Evolutionary conservation across 2,329 filamentous ascomycete species (phyloP), one percentile per base, ranked within the genome.

Genomic region (Ceratocystis alfenasii): DNA sequence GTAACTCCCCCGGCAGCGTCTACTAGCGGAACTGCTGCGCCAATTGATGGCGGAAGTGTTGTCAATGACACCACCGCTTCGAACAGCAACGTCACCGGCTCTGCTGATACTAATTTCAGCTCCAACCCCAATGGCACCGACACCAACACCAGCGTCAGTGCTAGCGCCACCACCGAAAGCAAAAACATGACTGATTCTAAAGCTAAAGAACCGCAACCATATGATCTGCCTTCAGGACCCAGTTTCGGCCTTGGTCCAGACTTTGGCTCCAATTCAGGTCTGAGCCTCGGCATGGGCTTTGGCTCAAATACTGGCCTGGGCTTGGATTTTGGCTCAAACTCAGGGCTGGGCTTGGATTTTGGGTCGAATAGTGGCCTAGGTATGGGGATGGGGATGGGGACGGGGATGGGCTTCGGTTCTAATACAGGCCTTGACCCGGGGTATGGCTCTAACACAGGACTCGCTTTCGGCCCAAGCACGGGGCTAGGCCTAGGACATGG

Each of bases 301-400:
- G 64, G 64, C 20, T 50, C 59, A 30, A 66, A 62, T 44, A 30
- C 60, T 28, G 59, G 65, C 2, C 65, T 66, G 5, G 46, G 30
- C 5, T 25, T 66, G 30, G 48, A 59, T 30, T 66, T 66, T 63
- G 65, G 64, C 3, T 65, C 50, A 15, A 53, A 61, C 55, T 61
- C 53, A 36, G 55, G 41, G 6, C 44, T 61, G 55, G 55, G 59
- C 48, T 22, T 65, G 20, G 64, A 65, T 30, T 65, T 65, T 45
- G 55, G 64, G 3, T 36, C 59, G 15, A 65, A 65, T 45, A 41
- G 45, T 63, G 65, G 65, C 2, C 46, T 66, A 6, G 30, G 30
- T 6, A 33, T 33, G 30, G 30, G 28, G 28, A 28, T 1, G 28
- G 28, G 28, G 3, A 28, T 28, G 28, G 28, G 30, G 7, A 33